A percentile compares a stretch with the other conserved stretches of the same genome.
phyloP scores from a whole-genome alignment of 352 stramenopile genomes.

The Saprolegnia diclina region DNA sequence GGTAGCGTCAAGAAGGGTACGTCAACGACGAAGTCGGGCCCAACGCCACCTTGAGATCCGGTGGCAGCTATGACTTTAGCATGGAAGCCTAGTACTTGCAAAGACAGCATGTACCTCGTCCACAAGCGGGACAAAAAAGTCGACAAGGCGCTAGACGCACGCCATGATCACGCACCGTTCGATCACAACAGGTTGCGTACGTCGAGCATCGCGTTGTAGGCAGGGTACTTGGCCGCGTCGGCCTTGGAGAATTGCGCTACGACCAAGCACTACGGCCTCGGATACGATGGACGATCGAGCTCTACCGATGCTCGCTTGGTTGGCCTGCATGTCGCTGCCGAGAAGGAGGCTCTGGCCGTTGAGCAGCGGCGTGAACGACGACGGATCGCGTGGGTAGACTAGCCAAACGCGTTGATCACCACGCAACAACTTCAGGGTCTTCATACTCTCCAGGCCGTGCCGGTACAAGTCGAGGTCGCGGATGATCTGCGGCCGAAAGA shows the following conservation, averaged over 20 bases:
- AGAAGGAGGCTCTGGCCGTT: conserved; percentile 76
- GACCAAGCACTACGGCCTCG: background rate
- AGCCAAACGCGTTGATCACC: background rate
- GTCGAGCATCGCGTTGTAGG: conserved; percentile 78
- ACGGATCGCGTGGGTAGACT: conserved; percentile 78
- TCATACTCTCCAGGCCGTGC: conserved; percentile 66
- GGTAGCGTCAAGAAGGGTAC: background rate
- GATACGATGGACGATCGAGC: background rate
- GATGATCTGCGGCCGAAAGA: conserved; percentile 88
- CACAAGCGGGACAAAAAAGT: conserved; percentile 78
- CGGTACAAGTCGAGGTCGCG: conserved; percentile 74
- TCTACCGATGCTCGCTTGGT: conserved; percentile 66
- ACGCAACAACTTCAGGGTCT: background rate
- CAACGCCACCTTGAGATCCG: conserved; percentile 66
- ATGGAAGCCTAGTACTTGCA: no score
- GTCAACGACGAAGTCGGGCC: conserved; percentile 29
- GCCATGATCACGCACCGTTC: background rate
- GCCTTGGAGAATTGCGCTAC: conserved; percentile 74
- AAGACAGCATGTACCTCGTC: conserved; percentile 59
- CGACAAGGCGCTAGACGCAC: conserved; percentile 50
- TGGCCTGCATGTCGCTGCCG: conserved; percentile 63
- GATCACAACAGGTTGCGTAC: conserved; percentile 29
- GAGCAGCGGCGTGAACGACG: conserved; percentile 82
- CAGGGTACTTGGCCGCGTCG: conserved; percentile 73
- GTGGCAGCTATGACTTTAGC: conserved; percentile 66